phyloP scores from a whole-genome alignment of 768 basidiomycete genomes.

The Epithele typhae region DNA sequence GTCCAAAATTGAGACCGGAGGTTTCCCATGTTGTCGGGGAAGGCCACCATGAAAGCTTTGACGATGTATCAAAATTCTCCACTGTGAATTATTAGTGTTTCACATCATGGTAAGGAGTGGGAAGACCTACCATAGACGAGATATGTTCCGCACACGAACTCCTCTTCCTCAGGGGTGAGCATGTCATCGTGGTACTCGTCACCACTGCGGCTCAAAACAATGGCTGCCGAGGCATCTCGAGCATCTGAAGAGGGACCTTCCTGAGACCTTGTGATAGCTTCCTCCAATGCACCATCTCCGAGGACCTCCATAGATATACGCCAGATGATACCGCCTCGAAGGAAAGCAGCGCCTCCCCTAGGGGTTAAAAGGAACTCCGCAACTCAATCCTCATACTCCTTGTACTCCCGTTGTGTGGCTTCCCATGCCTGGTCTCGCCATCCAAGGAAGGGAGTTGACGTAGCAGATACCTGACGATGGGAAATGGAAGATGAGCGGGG shows the following conservation, averaged over 20 bases:
- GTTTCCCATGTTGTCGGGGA: background rate
- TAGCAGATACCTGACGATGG: background rate
- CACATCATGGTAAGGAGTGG: background rate
- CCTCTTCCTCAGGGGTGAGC: slow-evolving; percentile 2
- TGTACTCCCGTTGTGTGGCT: background rate
- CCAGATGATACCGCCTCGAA: slow-evolving; percentile 6
- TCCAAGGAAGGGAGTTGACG: background rate
- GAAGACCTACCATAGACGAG: background rate
- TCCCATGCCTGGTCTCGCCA: background rate
- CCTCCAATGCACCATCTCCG: background rate
- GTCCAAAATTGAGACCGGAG: background rate
- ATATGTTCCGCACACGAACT: slow-evolving; percentile 7
- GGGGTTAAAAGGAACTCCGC: background rate
- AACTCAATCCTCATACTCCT: slow-evolving; percentile 1
- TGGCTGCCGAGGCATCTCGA: background rate
- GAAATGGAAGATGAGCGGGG: background rate
- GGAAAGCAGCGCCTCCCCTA: slow-evolving; percentile 1
- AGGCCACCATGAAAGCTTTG: slow-evolving; percentile 5
- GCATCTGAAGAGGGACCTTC: slow-evolving; percentile 4
- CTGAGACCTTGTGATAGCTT: background rate
- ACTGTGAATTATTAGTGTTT: background rate
- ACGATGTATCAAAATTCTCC: background rate
- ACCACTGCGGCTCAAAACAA: background rate
- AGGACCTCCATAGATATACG: slow-evolving; percentile 4
- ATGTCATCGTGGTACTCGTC: background rate